Base-by-base conservation (phyloP, 2,329 filamentous ascomycete species). In the Reticulascus tulasneorum region DNA sequence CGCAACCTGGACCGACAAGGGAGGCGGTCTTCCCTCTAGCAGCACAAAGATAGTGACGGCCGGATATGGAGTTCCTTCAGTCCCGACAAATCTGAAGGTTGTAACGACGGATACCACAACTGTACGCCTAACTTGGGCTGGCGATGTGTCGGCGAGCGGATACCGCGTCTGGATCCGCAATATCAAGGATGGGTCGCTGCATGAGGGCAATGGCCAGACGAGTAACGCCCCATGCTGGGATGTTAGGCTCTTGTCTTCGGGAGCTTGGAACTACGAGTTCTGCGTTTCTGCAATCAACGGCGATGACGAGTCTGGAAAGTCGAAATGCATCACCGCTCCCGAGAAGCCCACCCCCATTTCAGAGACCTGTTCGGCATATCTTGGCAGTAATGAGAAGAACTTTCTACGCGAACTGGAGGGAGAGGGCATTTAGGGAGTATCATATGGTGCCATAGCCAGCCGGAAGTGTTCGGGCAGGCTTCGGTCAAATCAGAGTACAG, bases 221-320 rank as follows among this genome's bases (percentile, higher is more conserved):
- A n/a, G n/a, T n/a, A n/a, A n/a, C n/a, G n/a, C n/a, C n/a, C n/a
- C n/a, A n/a, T n/a, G n/a, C n/a, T n/a, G n/a, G n/a, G n/a, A n/a
- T n/a, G n/a, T 47, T 9, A 23, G 24, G 9, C 45, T 46, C 19
- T 29, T 48, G 13, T 43, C 37, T 9, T 46, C 44, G 2, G 44
- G 45, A 7, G 38, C 40, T 7, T 49, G 45, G 45, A 41, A 42
- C 32, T 48, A 40, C 29, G 45, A 47, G 33, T 47, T 46, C 23
- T 46, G 36, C 33, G 39, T 49, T n/a, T 34, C 33, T 17, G 38
- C 47, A 22, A 44, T 37, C 23, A 49, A 49, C 21, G 47, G 47
- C n/a, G 33, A 47, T 29, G 25, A 36, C 6, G 44, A 48, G 25
- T 36, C 32, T 16, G 21, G 22, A 10, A 27, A 25, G 13, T 38